Evolutionary conservation across 2,329 filamentous ascomycete genomes (phyloP).

Genomic region (Trichoderma brevicompactum): DNA sequence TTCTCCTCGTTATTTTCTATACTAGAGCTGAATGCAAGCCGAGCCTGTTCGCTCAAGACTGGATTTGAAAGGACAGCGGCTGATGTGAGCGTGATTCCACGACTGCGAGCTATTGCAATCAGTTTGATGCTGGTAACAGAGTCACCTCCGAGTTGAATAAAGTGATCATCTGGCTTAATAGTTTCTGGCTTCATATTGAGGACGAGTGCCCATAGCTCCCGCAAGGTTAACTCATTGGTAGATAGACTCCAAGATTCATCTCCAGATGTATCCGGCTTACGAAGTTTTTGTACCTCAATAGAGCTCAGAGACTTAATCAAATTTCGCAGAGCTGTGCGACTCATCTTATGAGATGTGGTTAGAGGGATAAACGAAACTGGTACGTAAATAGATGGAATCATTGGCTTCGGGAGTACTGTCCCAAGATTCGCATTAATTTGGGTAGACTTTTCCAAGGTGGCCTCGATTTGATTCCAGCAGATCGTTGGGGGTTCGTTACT

Average conservation of each 20-base stretch:
- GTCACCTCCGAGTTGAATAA: conserved; percentile 55
- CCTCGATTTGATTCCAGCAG: background rate
- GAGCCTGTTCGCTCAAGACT: conserved; percentile 2
- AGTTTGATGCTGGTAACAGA: conserved; percentile 55
- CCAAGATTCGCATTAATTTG: background rate
- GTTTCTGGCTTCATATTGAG: conserved; percentile 40
- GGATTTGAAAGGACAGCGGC: conserved; percentile 7
- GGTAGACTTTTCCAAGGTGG: background rate
- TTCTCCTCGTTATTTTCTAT: background rate
- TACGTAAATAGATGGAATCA: conserved; percentile 6
- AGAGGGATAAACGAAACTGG: conserved; percentile 9
- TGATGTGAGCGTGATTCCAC: conserved; percentile 7
- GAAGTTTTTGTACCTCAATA: background rate
- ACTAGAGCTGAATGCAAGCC: background rate
- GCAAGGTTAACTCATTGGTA: conserved; percentile 34
- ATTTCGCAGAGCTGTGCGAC: background rate
- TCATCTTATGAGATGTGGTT: conserved; percentile 1
- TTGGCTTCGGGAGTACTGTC: conserved; percentile 1
- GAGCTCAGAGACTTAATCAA: background rate
- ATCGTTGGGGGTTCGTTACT: background rate
- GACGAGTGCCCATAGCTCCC: conserved; percentile 43
- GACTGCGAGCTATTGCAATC: conserved; percentile 32
- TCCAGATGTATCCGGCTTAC: background rate
- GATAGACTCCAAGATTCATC: background rate
- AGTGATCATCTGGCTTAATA: conserved; percentile 50